Conservation (phyloP, 306 rosid species). For the Cyamopsis tetragonoloba region DNA sequence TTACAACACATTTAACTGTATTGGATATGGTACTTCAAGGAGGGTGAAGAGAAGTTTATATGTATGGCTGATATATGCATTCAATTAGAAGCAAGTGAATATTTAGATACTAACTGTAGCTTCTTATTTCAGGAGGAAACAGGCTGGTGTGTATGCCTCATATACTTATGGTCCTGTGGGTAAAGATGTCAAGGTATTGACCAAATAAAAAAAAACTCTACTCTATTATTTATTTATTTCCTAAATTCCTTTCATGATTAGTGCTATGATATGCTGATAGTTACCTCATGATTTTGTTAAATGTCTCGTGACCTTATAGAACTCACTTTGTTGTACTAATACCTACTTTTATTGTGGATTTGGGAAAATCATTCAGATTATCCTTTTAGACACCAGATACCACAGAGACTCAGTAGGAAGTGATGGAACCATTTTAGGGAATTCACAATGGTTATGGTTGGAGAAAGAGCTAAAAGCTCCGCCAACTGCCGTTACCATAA, state of each 20-base stretch:
- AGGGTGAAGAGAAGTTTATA: background rate
- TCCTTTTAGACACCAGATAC: conserved; percentile 72
- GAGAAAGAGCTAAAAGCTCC: conserved; percentile 62
- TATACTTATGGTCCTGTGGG: conserved; percentile 67
- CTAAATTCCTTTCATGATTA: background rate
- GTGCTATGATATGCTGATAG: background rate
- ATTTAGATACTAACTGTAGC: conserved; percentile 21
- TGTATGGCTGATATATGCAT: background rate
- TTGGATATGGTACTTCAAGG: background rate
- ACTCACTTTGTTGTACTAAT: conserved; percentile 25
- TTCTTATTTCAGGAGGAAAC: conserved; percentile 59
- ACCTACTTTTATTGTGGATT: background rate
- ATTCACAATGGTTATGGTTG: conserved; percentile 74
- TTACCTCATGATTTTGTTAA: background rate
- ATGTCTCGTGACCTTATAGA: background rate
- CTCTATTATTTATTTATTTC: background rate
- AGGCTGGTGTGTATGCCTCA: conserved; percentile 70
- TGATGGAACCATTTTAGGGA: conserved; percentile 74
- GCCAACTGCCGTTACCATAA: conserved; percentile 59
- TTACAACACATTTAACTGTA: background rate
- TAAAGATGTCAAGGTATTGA: conserved; percentile 64
- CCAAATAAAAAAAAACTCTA: background rate
- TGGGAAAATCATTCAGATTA: conserved; percentile 29
- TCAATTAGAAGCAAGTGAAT: background rate
- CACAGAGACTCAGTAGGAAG: conserved; percentile 76